phyloP scores from a whole-genome alignment of 805 yeast species.

The Metschnikowia matae region DNA sequence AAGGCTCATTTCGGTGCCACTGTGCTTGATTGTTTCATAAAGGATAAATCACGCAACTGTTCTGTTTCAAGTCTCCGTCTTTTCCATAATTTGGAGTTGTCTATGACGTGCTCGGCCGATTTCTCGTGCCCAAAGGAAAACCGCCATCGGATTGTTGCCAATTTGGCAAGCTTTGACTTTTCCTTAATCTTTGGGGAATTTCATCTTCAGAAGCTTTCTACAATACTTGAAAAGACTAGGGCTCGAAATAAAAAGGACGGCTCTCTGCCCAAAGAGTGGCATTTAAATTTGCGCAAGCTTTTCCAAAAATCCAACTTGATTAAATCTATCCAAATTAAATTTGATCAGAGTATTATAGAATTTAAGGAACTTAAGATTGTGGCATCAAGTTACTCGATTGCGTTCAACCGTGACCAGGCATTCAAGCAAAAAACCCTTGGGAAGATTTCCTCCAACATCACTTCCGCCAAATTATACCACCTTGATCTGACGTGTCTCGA shows the following conservation, averaged over 20 bases:
- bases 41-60: slow-evolving; percentile 2
- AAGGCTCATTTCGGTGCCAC: slow-evolving; percentile 5
- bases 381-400: slow-evolving; percentile 16
- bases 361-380: slow-evolving; percentile 9
- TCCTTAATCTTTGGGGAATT: slow-evolving; percentile 7
- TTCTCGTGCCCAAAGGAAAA: slow-evolving; percentile 6
- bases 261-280: neutral
- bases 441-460: slow-evolving; percentile 21
- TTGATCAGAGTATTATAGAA: slow-evolving; percentile 15
- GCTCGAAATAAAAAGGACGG: neutral
- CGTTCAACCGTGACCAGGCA: slow-evolving; percentile 10
- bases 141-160: neutral
- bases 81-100: slow-evolving; percentile 15
- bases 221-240: slow-evolving; percentile 5
- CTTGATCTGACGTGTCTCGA: slow-evolving; percentile 29
- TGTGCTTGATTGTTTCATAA: slow-evolving; percentile 12
- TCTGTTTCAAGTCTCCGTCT: slow-evolving; percentile 5
- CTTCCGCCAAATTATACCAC: slow-evolving; percentile 28
- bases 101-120: slow-evolving; percentile 5
- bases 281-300: slow-evolving; percentile 4
- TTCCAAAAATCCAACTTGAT: slow-evolving; percentile 9
- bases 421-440: slow-evolving; percentile 13
- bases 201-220: slow-evolving; percentile 10
- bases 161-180: slow-evolving; percentile 9
- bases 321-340: slow-evolving; percentile 13